Conservation (phyloP, 345 rosid genomes). For the Eucalyptus microcorys region DNA sequence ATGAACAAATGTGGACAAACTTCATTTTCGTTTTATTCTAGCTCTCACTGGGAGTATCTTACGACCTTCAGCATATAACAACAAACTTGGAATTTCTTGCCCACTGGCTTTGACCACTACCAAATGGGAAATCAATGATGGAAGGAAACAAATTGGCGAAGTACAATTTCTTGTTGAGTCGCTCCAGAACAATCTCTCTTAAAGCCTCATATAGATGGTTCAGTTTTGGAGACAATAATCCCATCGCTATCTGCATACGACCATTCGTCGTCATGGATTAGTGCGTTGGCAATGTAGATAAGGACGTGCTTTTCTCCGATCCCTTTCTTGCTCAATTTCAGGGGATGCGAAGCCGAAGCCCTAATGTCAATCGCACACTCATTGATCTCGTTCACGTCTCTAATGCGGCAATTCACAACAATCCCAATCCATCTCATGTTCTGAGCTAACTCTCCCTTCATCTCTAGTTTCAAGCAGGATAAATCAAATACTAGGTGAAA, state of each 20-base stretch:
- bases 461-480: no score
- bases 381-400: constrained; percentile 80
- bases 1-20: no score
- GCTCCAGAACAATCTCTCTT: background rate
- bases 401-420: constrained; percentile 63
- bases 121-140: background rate
- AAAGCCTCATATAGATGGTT: constrained; percentile 28
- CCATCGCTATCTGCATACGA: constrained; percentile 82
- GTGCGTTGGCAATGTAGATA: constrained; percentile 41
- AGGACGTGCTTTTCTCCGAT: constrained; percentile 62
- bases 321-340: constrained; percentile 67
- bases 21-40: no score
- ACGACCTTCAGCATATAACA: no score
- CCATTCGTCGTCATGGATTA: constrained; percentile 70
- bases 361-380: constrained; percentile 65
- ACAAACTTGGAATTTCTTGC: background rate
- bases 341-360: constrained; percentile 67
- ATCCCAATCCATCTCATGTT: constrained; percentile 78
- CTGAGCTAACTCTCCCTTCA: constrained; percentile 38
- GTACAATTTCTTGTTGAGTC: background rate
- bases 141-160: background rate
- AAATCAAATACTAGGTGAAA: no score
- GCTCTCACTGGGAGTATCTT: no score
- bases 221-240: constrained; percentile 46
- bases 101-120: background rate